Evolutionary conservation across 306 rosid genomes (phyloP).

Genomic region (Ormosia semicastrata): DNA sequence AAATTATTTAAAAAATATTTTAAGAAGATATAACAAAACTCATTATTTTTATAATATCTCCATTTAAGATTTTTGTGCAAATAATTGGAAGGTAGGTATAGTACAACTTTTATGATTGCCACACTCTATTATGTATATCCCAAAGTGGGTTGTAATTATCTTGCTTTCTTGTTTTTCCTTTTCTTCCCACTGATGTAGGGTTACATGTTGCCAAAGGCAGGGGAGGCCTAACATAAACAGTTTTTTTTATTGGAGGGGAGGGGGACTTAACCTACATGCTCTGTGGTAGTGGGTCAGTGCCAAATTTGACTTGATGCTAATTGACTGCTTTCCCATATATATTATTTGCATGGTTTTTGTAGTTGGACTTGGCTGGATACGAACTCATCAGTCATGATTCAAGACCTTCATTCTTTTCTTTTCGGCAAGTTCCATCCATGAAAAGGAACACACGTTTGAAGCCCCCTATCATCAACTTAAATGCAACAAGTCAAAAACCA

Average conservation of each 20-base stretch:
- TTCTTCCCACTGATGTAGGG: not conserved
- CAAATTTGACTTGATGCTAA: constrained; percentile 26
- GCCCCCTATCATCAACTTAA: constrained; percentile 6
- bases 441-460: constrained; percentile 22
- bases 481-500: constrained; percentile 29
- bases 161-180: not conserved
- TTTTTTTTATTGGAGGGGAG: not conserved
- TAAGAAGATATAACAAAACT: no score
- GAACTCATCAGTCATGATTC: constrained; percentile 20
- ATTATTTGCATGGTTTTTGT: constrained; percentile 18
- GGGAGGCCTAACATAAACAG: constrained; percentile 10
- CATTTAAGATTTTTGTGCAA: not conserved
- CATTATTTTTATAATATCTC: not conserved
- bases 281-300: constrained; percentile 28
- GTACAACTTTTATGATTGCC: constrained; percentile 5
- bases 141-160: constrained; percentile 7
- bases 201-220: constrained; percentile 22
- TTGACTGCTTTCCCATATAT: constrained; percentile 7
- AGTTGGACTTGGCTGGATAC: constrained; percentile 11
- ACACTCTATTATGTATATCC: constrained; percentile 16
- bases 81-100: constrained; percentile 7
- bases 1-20: no score
- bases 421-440: constrained; percentile 27
- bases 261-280: constrained; percentile 17
- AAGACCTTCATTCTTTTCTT: constrained; percentile 10